Conservation (phyloP, 306 rosid genomes). For the Vachellia pachyceras region DNA sequence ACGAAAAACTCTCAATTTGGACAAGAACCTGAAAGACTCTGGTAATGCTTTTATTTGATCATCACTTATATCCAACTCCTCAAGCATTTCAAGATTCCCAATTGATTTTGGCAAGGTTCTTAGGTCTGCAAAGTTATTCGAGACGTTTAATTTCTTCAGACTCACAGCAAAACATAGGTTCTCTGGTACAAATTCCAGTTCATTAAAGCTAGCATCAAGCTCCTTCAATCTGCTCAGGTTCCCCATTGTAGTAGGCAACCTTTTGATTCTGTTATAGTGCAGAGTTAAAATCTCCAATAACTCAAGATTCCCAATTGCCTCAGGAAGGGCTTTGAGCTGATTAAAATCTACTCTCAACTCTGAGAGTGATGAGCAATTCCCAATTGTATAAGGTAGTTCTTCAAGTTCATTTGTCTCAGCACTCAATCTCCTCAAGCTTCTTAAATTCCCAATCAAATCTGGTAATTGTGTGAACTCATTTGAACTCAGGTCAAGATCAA, state of each 20-base stretch:
- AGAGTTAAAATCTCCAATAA: constrained; percentile 69
- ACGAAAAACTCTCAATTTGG: constrained; percentile 64
- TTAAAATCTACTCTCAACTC: constrained; percentile 79
- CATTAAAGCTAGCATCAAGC: constrained; percentile 93
- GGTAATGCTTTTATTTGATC: constrained; percentile 80
- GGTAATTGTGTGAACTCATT: constrained; percentile 71
- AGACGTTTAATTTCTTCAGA: constrained; percentile 68
- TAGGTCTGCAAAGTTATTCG: constrained; percentile 86
- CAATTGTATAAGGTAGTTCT: constrained; percentile 82
- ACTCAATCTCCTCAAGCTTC: constrained; percentile 61
- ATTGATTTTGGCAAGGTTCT: constrained; percentile 81
- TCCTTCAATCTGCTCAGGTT: constrained; percentile 70
- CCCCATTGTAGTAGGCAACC: constrained; percentile 76
- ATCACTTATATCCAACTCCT: constrained; percentile 92
- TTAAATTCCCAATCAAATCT: constrained; percentile 65
- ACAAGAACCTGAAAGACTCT: constrained; percentile 74
- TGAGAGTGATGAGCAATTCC: constrained; percentile 66
- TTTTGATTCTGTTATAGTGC: constrained; percentile 80
- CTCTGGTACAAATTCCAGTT: constrained; percentile 70
- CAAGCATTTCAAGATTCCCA: constrained; percentile 88
- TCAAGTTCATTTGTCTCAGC: constrained; percentile 80
- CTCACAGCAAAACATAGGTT: constrained; percentile 71
- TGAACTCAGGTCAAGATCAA: constrained; percentile 76
- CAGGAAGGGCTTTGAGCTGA: constrained; percentile 82
- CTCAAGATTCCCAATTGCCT: constrained; percentile 88